Evolutionary conservation across 2,329 filamentous ascomycete species (phyloP).

Genomic region (Acrocalymma vagum): DNA sequence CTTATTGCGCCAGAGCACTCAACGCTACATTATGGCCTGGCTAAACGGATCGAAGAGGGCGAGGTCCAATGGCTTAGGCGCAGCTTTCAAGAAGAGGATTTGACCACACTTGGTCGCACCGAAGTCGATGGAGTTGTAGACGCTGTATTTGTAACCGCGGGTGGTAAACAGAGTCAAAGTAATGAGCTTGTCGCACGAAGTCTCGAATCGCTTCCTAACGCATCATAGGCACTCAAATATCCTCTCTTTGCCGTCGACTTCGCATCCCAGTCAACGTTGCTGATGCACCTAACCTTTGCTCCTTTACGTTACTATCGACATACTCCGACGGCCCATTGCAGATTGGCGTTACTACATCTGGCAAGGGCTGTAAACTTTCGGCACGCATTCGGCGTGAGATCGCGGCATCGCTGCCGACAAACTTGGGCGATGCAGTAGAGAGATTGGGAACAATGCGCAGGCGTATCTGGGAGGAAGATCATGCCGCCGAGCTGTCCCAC

Average conservation of each 20-base stretch:
- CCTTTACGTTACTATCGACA: constrained; percentile 88
- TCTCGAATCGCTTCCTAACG: constrained; percentile 14
- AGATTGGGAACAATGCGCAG: constrained; percentile 69
- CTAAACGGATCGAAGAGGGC: constrained; percentile 71
- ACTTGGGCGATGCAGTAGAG: constrained; percentile 79
- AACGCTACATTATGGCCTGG: constrained; percentile 67
- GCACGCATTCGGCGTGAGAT: constrained; percentile 90
- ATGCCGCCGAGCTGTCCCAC: constrained; percentile 58
- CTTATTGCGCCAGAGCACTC: constrained; percentile 75
- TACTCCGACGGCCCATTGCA: constrained; percentile 91
- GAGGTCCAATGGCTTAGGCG: constrained; percentile 72
- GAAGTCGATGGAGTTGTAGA: constrained; percentile 84
- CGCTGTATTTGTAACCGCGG: constrained; percentile 85
- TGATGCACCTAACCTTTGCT: constrained; percentile 85
- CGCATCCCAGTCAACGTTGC: constrained; percentile 94
- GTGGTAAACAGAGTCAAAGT: constrained; percentile 60
- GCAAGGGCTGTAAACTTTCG: constrained; percentile 91
- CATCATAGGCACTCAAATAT: constrained; percentile 69
- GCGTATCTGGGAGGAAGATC: constrained; percentile 55
- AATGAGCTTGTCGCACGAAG: constrained; percentile 21
- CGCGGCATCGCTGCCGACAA: constrained; percentile 76
- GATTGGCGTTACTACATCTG: constrained; percentile 94
- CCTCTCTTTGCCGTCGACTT: constrained; percentile 75
- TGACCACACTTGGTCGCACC: constrained; percentile 79
- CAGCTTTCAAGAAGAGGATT: constrained; percentile 73